These are phyloP conservation scores for Colletotrichum euphorbiae DNA, from an alignment of 2,329 filamentous ascomycete genomes.

Conservation along the genomic window DNA sequence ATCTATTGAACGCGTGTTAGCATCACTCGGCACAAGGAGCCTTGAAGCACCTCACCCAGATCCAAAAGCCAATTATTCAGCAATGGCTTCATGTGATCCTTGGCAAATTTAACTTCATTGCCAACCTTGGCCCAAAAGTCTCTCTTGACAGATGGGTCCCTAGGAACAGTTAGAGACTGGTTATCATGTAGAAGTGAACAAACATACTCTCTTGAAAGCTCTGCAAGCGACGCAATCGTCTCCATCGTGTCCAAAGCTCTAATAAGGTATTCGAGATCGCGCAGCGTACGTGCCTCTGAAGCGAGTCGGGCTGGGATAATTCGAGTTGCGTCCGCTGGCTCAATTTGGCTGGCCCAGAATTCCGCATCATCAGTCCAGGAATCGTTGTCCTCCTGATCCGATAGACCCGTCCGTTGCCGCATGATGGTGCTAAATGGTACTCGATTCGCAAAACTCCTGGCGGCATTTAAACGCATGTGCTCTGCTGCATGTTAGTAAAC, in stretches of 20 bases:
- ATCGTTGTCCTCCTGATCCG: slow-evolving; percentile 51
- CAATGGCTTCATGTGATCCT: slow-evolving; percentile 69
- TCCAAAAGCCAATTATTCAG: slow-evolving; percentile 72
- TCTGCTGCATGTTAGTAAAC: slow-evolving; percentile 49
- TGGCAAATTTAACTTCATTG: slow-evolving; percentile 64
- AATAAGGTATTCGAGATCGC: slow-evolving; percentile 76
- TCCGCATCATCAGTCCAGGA: slow-evolving; percentile 52
- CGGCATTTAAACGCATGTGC: slow-evolving; percentile 64
- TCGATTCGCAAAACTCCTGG: slow-evolving; percentile 63
- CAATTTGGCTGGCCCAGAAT: slow-evolving; percentile 54
- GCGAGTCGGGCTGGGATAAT: slow-evolving; percentile 57
- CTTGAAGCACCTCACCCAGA: slow-evolving; percentile 60
- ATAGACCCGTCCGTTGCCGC: slow-evolving; percentile 52
- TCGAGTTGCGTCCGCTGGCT: slow-evolving; percentile 50
- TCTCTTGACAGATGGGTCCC: slow-evolving; percentile 52
- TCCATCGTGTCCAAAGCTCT: slow-evolving; percentile 76
- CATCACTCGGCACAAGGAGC: not conserved
- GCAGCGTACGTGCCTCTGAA: slow-evolving; percentile 70
- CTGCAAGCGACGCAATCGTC: slow-evolving; percentile 69
- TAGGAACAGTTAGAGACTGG: slow-evolving; percentile 46
- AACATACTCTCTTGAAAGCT: slow-evolving; percentile 64
- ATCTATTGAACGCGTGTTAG: slow-evolving; percentile 20
- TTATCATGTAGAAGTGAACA: not conserved
- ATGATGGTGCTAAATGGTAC: slow-evolving; percentile 64
- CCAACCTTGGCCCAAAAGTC: slow-evolving; percentile 67